These are phyloP conservation scores for Pleurotus sapidus DNA, from an alignment of 768 basidiomycete genomes.

Conservation along the genomic window DNA sequence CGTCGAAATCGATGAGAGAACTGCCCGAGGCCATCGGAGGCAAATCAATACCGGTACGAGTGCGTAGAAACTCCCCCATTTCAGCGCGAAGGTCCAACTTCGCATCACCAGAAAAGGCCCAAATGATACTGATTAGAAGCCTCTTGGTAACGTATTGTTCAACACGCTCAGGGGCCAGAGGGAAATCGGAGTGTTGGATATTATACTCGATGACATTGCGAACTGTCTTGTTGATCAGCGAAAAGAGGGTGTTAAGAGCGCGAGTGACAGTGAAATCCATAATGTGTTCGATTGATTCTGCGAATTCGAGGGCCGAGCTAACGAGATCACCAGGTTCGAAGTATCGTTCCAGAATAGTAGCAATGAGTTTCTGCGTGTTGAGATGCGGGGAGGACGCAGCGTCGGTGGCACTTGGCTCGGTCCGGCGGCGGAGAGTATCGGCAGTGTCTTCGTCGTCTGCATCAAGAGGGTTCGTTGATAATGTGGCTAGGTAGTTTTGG, in stretches of 20 bases:
- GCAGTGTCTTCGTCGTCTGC: slow-evolving; percentile 82
- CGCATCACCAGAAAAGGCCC: slow-evolving; percentile 98
- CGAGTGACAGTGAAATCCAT: slow-evolving; percentile 97
- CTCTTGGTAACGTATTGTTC: slow-evolving; percentile 92
- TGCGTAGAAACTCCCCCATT: slow-evolving; percentile 84
- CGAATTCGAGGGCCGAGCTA: slow-evolving; percentile 71
- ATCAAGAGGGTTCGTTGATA: slow-evolving; percentile 75
- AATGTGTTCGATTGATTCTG: slow-evolving; percentile 90
- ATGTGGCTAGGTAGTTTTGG: slow-evolving; percentile 78
- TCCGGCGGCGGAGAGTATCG: slow-evolving; percentile 61
- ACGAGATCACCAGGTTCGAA: slow-evolving; percentile 85
- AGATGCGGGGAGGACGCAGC: slow-evolving; percentile 59
- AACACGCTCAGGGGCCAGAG: slow-evolving; percentile 76
- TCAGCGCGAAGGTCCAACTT: slow-evolving; percentile 84
- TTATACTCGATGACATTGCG: slow-evolving; percentile 96
- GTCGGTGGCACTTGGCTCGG: slow-evolving; percentile 45
- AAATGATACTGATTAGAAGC: slow-evolving; percentile 87
- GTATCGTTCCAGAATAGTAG: slow-evolving; percentile 73
- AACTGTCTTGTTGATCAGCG: slow-evolving; percentile 92
- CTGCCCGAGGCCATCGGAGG: slow-evolving; percentile 72
- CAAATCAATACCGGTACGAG: slow-evolving; percentile 86
- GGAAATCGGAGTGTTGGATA: slow-evolving; percentile 92
- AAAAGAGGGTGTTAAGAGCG: slow-evolving; percentile 94
- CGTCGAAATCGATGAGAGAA: slow-evolving; percentile 94
- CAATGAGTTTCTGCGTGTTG: slow-evolving; percentile 72